A percentile compares a stretch with the other conserved stretches of the same genome.
Conservation (phyloP, 352 stramenopile genomes). For the Phytopythium oedochilum region DNA sequence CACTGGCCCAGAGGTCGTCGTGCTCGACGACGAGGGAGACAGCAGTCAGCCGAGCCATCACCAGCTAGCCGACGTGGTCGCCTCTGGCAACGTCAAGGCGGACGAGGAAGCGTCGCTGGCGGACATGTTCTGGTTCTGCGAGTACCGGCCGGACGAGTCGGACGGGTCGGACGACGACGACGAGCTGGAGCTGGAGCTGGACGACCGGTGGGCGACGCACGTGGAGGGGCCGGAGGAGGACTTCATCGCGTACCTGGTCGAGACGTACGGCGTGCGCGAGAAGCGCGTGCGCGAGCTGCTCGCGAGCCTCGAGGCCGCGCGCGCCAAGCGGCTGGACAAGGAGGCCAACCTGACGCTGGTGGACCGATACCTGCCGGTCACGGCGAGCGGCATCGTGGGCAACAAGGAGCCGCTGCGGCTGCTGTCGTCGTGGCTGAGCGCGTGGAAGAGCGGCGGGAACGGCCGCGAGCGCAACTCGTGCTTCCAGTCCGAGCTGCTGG, state of each 20-base stretch:
- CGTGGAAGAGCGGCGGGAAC: slow-evolving; percentile 60
- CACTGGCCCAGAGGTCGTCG: slow-evolving; percentile 10
- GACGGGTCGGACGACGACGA: slow-evolving; percentile 3
- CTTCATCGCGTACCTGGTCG: slow-evolving; percentile 50
- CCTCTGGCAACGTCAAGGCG: slow-evolving; percentile 29
- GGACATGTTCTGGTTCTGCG: slow-evolving; percentile 60
- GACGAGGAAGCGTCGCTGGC: slow-evolving; percentile 38
- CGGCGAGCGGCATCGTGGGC: slow-evolving; percentile 54
- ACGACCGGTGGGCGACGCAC: slow-evolving; percentile 1
- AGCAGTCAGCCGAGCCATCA: slow-evolving; percentile 6
- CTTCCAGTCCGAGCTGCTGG: slow-evolving; percentile 61
- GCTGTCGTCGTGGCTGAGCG: slow-evolving; percentile 66
- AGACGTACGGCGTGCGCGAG: slow-evolving; percentile 43
- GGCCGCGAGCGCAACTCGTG: slow-evolving; percentile 36
- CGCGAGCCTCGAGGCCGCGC: slow-evolving; percentile 33
- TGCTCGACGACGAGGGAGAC: slow-evolving; percentile 29
- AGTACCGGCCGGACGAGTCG: slow-evolving; percentile 14
- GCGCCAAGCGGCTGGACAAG: slow-evolving; percentile 37
- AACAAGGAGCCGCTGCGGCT: slow-evolving; percentile 58
- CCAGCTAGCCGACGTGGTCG: slow-evolving; percentile 11
- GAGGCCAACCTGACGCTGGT: slow-evolving; percentile 57
- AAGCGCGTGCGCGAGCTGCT: slow-evolving; percentile 54
- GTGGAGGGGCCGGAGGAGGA: slow-evolving; percentile 17
- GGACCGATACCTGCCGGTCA: slow-evolving; percentile 59
- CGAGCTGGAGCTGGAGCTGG: background rate